Evolutionary conservation across 2,329 filamentous ascomycete genomes (phyloP).

Genomic region (Rhinocladiella mackenziei): DNA sequence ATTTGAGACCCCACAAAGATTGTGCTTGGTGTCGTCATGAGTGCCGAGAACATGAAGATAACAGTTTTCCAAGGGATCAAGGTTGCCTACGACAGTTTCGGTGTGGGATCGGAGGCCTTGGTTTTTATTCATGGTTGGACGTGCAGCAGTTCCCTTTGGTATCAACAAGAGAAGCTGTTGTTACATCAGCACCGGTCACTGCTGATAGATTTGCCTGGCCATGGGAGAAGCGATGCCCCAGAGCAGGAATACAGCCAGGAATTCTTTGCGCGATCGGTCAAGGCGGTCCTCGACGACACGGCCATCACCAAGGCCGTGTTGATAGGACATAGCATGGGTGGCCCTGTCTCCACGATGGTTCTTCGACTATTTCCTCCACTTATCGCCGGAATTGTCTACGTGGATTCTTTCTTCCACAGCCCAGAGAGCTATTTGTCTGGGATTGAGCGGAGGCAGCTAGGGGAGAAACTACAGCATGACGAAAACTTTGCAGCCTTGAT

Average conservation of each 20-base stretch:
- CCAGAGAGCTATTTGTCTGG: slow-evolving; percentile 7
- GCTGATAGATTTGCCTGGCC: slow-evolving; percentile 13
- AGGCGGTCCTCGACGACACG: neutral
- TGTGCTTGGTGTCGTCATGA: too few relatives aligned
- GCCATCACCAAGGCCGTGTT: slow-evolving; percentile 2
- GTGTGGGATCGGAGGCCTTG: neutral
- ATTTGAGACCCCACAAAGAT: too few relatives aligned
- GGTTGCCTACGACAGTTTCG: neutral
- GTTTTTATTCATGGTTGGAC: slow-evolving; percentile 15
- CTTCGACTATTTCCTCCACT: slow-evolving; percentile 6
- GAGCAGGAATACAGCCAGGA: slow-evolving; percentile 3
- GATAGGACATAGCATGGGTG: slow-evolving; percentile 15
- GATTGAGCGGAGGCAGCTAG: slow-evolving; percentile 1
- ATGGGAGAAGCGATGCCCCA: slow-evolving; percentile 10
- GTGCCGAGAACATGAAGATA: too few relatives aligned
- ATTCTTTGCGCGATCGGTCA: slow-evolving; percentile 6
- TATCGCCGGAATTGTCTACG: slow-evolving; percentile 10
- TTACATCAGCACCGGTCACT: slow-evolving; percentile 1
- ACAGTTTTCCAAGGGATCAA: too few relatives aligned
- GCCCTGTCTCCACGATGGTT: slow-evolving; percentile 11
- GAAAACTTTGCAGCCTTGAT: neutral
- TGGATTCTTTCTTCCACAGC: slow-evolving; percentile 18
- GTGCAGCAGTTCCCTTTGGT: slow-evolving; percentile 8
- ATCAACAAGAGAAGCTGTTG: slow-evolving; percentile 2
- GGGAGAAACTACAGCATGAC: neutral